Evolutionary conservation across 305 asterid genomes (phyloP).

Genomic region (Ruellia speciosa): DNA sequence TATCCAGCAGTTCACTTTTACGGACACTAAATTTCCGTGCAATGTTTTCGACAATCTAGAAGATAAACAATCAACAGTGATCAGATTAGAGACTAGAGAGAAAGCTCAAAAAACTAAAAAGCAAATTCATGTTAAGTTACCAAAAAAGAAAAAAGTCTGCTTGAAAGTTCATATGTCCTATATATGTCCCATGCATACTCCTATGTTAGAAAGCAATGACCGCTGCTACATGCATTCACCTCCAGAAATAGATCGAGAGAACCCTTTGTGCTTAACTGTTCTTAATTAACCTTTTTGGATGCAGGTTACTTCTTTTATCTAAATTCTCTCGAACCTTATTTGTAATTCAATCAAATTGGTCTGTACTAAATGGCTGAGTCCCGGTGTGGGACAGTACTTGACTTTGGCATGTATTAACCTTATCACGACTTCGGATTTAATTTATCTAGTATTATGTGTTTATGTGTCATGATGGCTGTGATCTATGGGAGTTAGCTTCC

Average conservation of each 20-base stretch:
- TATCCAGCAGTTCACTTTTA: conserved; percentile 77
- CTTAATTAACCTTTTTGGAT: too few species aligned
- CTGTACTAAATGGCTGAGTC: too few species aligned
- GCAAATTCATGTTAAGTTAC: neutral
- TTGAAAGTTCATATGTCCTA: conserved; percentile 2
- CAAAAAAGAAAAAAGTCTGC: neutral
- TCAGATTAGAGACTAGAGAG: conserved; percentile 15
- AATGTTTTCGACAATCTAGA: conserved; percentile 78
- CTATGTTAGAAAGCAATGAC: conserved; percentile 2
- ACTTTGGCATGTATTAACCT: too few species aligned
- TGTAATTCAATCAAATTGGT: too few species aligned
- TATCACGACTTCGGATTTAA: too few species aligned
- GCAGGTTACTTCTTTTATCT: conserved; percentile 30
- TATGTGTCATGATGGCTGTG: too few species aligned
- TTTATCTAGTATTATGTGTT: too few species aligned
- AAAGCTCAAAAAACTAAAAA: neutral
- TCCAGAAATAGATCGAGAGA: neutral
- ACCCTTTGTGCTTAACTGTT: too few species aligned
- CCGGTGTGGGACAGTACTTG: too few species aligned
- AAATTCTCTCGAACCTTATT: too few species aligned
- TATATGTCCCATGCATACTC: too few species aligned
- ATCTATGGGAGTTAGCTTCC: too few species aligned
- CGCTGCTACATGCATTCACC: conserved; percentile 14
- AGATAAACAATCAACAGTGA: conserved; percentile 24
- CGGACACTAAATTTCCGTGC: conserved; percentile 78